phyloP scores from a whole-genome alignment of 164 flowering plant genomes.

The Echeveria elegans region DNA sequence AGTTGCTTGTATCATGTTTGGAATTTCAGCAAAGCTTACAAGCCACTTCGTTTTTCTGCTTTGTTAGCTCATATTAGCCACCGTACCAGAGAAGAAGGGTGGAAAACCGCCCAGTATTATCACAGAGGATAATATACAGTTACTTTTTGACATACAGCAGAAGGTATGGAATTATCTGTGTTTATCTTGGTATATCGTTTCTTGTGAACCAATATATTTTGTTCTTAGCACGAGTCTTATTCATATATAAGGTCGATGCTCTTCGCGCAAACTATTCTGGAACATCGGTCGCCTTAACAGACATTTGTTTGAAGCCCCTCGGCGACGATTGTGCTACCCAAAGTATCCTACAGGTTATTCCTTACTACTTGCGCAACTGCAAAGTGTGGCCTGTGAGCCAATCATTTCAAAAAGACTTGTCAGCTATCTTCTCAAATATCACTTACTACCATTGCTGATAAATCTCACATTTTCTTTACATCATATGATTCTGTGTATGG shows the following conservation, averaged over 20 bases:
- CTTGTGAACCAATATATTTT: not conserved
- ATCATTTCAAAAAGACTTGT: not conserved
- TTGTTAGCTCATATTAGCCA: slow-evolving; percentile 70
- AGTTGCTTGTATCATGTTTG: not conserved
- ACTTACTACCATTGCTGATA: no score
- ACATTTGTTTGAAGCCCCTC: slow-evolving; percentile 92
- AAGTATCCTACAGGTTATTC: slow-evolving; percentile 73
- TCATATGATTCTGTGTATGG: slow-evolving; percentile 5
- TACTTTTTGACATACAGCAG: slow-evolving; percentile 83
- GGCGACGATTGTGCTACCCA: slow-evolving; percentile 94
- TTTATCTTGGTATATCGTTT: not conserved
- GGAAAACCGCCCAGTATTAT: slow-evolving; percentile 65
- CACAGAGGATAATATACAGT: slow-evolving; percentile 63
- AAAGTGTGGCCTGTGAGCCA: not conserved
- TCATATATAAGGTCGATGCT: slow-evolving; percentile 54
- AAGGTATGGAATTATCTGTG: slow-evolving; percentile 35
- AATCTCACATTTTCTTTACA: not conserved
- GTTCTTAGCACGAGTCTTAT: not conserved
- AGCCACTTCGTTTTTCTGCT: not conserved
- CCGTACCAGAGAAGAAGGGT: slow-evolving; percentile 38
- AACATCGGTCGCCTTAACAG: slow-evolving; percentile 50
- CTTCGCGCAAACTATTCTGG: slow-evolving; percentile 81
- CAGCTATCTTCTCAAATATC: no score
- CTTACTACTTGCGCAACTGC: not conserved
- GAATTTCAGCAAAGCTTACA: not conserved